Conservation (phyloP, 352 stramenopile genomes). For the Globisporangium uncinulatum region DNA sequence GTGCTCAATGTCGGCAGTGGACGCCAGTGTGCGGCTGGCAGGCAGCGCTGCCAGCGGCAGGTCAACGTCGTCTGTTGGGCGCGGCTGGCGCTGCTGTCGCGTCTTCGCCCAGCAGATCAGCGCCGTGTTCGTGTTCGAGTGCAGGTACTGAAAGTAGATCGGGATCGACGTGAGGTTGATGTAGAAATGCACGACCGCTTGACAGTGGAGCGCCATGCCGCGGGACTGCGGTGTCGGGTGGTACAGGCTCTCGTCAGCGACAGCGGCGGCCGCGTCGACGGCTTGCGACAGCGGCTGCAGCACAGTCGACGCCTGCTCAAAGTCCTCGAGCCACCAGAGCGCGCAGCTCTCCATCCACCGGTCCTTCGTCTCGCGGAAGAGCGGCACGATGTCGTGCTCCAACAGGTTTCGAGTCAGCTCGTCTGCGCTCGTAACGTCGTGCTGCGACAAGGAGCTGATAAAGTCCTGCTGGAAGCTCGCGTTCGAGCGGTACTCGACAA, state of each 20-base stretch:
- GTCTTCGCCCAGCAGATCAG: conserved; percentile 61
- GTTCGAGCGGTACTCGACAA: conserved; percentile 76
- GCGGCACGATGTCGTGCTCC: conserved; percentile 58
- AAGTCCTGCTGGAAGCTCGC: conserved; percentile 54
- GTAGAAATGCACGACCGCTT: conserved; percentile 62
- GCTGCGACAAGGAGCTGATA: conserved; percentile 26
- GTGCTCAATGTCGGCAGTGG: conserved; percentile 75
- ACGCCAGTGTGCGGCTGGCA: conserved; percentile 26
- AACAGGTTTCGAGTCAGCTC: conserved; percentile 47
- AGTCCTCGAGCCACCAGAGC: conserved; percentile 83
- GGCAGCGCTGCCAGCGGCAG: neutral
- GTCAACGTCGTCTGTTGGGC: neutral
- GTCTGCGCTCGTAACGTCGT: conserved; percentile 57
- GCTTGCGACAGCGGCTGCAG: conserved; percentile 62
- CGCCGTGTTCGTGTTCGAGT: conserved; percentile 59
- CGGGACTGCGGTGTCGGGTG: conserved; percentile 12
- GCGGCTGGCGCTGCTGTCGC: conserved; percentile 15
- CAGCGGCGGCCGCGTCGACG: conserved; percentile 34
- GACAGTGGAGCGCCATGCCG: conserved; percentile 32
- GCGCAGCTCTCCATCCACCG: conserved; percentile 76
- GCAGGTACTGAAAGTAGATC: conserved; percentile 80
- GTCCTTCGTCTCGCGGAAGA: conserved; percentile 52
- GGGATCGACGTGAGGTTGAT: conserved; percentile 82
- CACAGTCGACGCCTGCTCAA: conserved; percentile 71
- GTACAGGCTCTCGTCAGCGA: neutral